Base-by-base conservation (phyloP, 2,329 filamentous ascomycete genomes). In the Thelonectria rubi region DNA sequence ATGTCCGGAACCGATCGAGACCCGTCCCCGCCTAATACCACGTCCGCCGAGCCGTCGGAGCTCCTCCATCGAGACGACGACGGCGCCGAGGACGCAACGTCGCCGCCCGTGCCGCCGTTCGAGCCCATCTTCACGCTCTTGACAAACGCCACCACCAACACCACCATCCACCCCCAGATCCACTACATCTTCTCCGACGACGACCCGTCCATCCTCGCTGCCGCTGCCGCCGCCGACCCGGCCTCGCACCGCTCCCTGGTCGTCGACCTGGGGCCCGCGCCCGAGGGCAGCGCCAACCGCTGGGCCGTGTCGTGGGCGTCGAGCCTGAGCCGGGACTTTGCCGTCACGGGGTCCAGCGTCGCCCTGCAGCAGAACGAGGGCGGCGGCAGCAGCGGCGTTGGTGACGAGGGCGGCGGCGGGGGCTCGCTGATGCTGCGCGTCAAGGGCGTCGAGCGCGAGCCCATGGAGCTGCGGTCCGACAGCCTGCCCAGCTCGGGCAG, bases 131-230 rank as follows among this genome's bases (percentile, higher is more conserved):
- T 97, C 81, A 91, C 92, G 1, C 82, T 97, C 43, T 83, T 98
- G 66, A 88, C 92, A 73, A 93, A 97, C 76, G 79, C 84, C 11
- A 85, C 87, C n/a, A 89, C 86, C 9, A 85, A 87, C 69, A 86
- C 91, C 47, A 91, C 92, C 64, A 84, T 92, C 71, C 94, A 98
- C 75, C 95, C 94, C 1, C 88, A 87, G 55, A 88, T 97, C 1
- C 93, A 94, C 79, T 98, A 98, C 79, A 86, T 98, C 72, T 98
- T 99, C 80, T 87, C 87, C 69, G 94, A 98, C 76, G 95, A 98
- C 77, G 93, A 97, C 73, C 86, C 88, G 2, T 91, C 94, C 48
- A 81, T 91, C 46, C 81, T 97, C 39, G 91, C 91, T 1, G 84
- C 87, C 39, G 88, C 91, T 2, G 88, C 76, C 77, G 86, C 74